A percentile compares a stretch with the other conserved stretches of the same genome.
These are phyloP conservation scores for Akanthomyces uredinophilus DNA, from an alignment of 2,329 filamentous ascomycete genomes.

Conservation along the genomic window DNA sequence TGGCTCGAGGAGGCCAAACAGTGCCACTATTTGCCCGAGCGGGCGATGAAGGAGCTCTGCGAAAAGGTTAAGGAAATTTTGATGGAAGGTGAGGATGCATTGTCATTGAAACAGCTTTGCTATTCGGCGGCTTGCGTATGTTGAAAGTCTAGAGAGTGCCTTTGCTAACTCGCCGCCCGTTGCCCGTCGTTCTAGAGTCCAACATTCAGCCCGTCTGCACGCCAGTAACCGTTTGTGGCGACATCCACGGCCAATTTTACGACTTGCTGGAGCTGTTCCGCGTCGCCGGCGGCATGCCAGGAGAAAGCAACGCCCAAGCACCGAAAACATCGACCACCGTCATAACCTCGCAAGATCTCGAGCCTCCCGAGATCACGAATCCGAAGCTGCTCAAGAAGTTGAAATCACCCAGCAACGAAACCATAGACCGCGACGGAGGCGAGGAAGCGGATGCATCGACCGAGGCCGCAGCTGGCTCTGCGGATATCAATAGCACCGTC, in stretches of 20 bases:
- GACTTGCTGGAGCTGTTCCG: conserved; percentile 95
- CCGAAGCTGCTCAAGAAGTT: conserved; percentile 84
- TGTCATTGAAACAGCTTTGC: no score
- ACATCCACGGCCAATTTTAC: conserved; percentile 99
- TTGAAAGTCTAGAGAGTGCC: neutral
- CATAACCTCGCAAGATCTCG: conserved; percentile 86
- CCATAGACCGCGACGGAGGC: conserved; percentile 42
- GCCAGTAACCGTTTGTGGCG: conserved; percentile 93
- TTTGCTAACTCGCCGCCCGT: neutral
- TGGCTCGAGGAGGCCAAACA: conserved; percentile 96
- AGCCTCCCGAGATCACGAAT: conserved; percentile 85
- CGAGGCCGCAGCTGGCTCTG: conserved; percentile 17
- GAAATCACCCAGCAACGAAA: conserved; percentile 51
- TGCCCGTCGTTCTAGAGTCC: conserved; percentile 59
- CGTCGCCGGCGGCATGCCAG: conserved; percentile 94
- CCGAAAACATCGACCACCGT: conserved; percentile 65
- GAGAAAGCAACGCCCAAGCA: conserved; percentile 65
- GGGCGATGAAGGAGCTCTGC: conserved; percentile 97
- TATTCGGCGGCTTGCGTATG: neutral
- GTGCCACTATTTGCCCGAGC: conserved; percentile 93
- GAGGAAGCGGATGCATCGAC: conserved; percentile 31
- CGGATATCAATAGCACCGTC: conserved; percentile 27
- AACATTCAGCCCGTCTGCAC: conserved; percentile 98
- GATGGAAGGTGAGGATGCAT: conserved; percentile 72
- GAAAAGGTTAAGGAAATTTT: conserved; percentile 98